Conservation (phyloP, 164 flowering plant species). For the Vitis rupestris region DNA sequence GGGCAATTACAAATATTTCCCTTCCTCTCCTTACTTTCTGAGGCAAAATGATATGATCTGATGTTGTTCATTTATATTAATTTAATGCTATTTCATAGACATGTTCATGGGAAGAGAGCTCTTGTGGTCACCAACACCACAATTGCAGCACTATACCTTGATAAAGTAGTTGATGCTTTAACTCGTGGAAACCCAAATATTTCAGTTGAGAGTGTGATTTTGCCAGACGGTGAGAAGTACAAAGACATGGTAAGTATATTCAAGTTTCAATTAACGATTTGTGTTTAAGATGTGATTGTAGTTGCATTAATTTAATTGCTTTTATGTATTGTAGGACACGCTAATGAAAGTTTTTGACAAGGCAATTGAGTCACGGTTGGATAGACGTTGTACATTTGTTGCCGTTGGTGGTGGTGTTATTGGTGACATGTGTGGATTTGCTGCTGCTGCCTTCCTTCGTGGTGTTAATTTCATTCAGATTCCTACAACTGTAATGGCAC, state of each 20-base stretch:
- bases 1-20: too few species aligned
- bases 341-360: conserved; percentile 97
- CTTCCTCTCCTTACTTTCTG: too few species aligned
- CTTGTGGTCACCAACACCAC: conserved; percentile 91
- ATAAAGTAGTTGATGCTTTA: conserved; percentile 69
- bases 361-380: conserved; percentile 89
- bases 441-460: conserved; percentile 93
- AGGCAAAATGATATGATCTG: too few species aligned
- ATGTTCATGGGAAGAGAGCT: conserved; percentile 95
- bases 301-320: not conserved
- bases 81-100: conserved; percentile 45
- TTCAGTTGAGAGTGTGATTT: conserved; percentile 76
- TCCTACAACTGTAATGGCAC: conserved; percentile 99
- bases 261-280: not conserved
- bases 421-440: conserved; percentile 99
- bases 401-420: conserved; percentile 99
- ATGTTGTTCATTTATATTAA: not conserved
- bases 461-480: conserved; percentile 99
- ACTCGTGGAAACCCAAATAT: conserved; percentile 79
- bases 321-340: conserved; percentile 52
- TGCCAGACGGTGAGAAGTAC: conserved; percentile 97
- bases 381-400: conserved; percentile 86
- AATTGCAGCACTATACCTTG: conserved; percentile 80
- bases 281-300: not conserved
- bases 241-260: conserved; percentile 74